phyloP scores from a whole-genome alignment of 306 rosid genomes.

The Amphicarpaea edgeworthii region DNA sequence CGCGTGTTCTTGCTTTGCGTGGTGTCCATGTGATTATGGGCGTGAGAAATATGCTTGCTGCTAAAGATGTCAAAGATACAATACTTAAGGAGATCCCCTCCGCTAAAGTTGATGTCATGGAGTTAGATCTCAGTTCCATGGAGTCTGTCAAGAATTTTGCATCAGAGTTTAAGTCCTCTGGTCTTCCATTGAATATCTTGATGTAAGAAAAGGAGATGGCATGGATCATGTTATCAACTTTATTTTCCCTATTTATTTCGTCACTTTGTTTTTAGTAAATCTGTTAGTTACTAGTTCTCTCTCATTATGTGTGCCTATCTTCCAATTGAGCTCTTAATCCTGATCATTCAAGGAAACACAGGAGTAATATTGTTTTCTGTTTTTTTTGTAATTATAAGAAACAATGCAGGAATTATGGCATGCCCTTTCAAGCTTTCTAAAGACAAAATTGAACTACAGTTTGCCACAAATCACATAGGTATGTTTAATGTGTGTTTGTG shows the following conservation, averaged over 20 bases:
- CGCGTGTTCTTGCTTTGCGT: slow-evolving; percentile 84
- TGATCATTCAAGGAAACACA: slow-evolving; percentile 28
- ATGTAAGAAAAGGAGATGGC: slow-evolving; percentile 65
- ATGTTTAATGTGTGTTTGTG: slow-evolving; percentile 37
- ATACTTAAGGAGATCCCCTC: slow-evolving; percentile 73
- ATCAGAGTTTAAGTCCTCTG: slow-evolving; percentile 64
- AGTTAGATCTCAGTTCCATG: slow-evolving; percentile 82
- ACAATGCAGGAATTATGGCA: slow-evolving; percentile 97
- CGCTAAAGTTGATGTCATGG: slow-evolving; percentile 86
- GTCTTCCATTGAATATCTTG: slow-evolving; percentile 79
- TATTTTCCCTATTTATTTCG: slow-evolving; percentile 5
- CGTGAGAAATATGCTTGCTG: slow-evolving; percentile 73
- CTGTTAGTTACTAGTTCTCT: background rate
- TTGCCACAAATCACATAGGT: slow-evolving; percentile 93
- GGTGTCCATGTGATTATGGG: slow-evolving; percentile 93
- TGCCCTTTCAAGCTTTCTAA: slow-evolving; percentile 78
- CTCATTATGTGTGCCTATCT: background rate
- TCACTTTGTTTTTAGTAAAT: slow-evolving; percentile 14
- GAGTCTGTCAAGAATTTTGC: slow-evolving; percentile 85
- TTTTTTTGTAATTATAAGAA: slow-evolving; percentile 62
- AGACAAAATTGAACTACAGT: slow-evolving; percentile 86
- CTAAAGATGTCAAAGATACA: slow-evolving; percentile 60
- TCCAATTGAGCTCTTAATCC: slow-evolving; percentile 28
- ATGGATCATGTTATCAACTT: slow-evolving; percentile 3
- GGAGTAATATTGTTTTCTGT: slow-evolving; percentile 46